phyloP scores from a whole-genome alignment of 331 rosid genomes.

The Quercus phellos region DNA sequence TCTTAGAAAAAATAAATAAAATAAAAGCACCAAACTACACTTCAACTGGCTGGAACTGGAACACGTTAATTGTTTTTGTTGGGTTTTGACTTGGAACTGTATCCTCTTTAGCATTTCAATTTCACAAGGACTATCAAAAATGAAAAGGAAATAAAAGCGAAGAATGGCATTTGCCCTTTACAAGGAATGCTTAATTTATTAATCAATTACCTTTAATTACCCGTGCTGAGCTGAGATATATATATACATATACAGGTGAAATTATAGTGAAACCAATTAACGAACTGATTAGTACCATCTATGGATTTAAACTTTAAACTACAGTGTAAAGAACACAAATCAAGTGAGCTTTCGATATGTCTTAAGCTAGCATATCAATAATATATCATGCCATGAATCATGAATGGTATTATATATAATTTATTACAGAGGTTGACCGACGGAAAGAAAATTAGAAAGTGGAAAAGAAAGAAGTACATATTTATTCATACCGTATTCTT shows the following conservation, averaged over 20 bases:
- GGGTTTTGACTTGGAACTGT: no score
- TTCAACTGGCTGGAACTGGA: no score
- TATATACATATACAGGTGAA: background rate
- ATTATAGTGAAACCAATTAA: background rate
- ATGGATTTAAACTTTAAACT: no score
- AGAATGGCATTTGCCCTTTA: no score
- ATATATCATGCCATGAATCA: background rate
- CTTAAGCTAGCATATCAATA: background rate
- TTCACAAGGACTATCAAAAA: background rate
- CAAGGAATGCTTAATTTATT: background rate
- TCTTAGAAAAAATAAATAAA: background rate
- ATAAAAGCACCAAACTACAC: no score
- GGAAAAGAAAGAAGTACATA: background rate
- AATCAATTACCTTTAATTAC: no score
- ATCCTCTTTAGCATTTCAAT: no score
- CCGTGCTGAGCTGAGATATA: no score
- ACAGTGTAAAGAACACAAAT: background rate
- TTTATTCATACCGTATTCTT: conserved; percentile 57
- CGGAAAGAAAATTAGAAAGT: background rate
- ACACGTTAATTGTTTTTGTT: no score
- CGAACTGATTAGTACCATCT: no score
- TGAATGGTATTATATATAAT: no score
- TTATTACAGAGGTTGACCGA: background rate
- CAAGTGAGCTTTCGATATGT: background rate
- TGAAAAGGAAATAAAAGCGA: background rate